Base-by-base conservation (phyloP, 2,329 filamentous ascomycete species). In the Xylaria sp. region DNA sequence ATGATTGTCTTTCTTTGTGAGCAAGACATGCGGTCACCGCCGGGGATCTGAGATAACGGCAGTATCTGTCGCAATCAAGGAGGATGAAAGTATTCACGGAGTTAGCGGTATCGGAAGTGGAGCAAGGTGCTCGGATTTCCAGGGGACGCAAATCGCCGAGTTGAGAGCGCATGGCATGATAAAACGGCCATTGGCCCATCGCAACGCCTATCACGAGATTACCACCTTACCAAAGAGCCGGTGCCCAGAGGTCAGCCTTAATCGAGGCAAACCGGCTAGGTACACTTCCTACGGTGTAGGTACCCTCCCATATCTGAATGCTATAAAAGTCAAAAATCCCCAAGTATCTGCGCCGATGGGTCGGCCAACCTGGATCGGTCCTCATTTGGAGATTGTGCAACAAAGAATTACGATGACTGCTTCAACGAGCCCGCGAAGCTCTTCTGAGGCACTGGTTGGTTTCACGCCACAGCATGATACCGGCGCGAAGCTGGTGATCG, bases 361-460 rank as follows among this genome's bases (percentile, higher is more conserved):
- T 13, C 34, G 12, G 8, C 6, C 34, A 31, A 13, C 54, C 34
- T 20, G 13, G 8, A 37, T 57, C 20, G 34, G 39, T n/a, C 41
- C 13, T 37, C 13, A 28, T 39, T 23, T 31, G 28, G 18, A 65
- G n/a, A 66, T 57, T 44, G 23, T 23, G 20, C 44, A 62, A 46
- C 34, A 37, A 54, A 46, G 4, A 44, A 57, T 31, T 10, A 59
- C 44, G 9, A 68, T 69, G 66, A 54, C 54, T 28, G 23, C 54
- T 50, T 62, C 60, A 18, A 31, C 23, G 12, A 64, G 65, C 18
- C 65, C 48, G 6, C 59, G 59, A 37, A 64, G 37, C 25, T 70
- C 67, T 3, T 50, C 23, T 9, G 68, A 68, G 46, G 68, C 68
- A n/a, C 65, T 70, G 5, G 62, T 68, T 13, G 68, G 68, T 1